These are phyloP conservation scores for Naumovozyma dairenensis DNA, from an alignment of 805 yeast species.

Conservation along the genomic window DNA sequence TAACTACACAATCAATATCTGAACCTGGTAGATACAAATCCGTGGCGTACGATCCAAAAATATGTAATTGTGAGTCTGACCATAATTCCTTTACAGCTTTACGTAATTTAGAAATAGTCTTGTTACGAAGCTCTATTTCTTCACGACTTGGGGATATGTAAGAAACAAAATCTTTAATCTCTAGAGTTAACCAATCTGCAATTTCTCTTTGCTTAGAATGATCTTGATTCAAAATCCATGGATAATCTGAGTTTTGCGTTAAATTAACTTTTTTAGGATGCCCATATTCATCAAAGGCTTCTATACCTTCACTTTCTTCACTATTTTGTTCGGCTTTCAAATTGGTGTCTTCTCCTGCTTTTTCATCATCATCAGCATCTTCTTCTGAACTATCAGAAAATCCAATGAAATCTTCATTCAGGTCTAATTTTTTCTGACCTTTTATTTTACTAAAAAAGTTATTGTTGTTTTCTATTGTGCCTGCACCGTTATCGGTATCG, in stretches of 20 bases:
- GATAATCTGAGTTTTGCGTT: slow-evolving; percentile 30
- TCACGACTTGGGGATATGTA: slow-evolving; percentile 76
- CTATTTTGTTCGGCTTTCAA: slow-evolving; percentile 3
- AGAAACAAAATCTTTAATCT: slow-evolving; percentile 72
- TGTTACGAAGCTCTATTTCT: slow-evolving; percentile 61
- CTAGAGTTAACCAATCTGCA: slow-evolving; percentile 79
- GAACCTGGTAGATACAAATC: slow-evolving; percentile 93
- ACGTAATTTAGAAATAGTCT: slow-evolving; percentile 53
- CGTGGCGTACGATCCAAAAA: slow-evolving; percentile 92
- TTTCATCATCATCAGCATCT: slow-evolving; percentile 11
- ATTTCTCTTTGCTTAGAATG: slow-evolving; percentile 69
- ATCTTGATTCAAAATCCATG: slow-evolving; percentile 74
- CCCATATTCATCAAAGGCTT: slow-evolving; percentile 2
- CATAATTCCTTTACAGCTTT: slow-evolving; percentile 46
- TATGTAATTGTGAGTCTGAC: slow-evolving; percentile 71
- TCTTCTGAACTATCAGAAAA: slow-evolving; percentile 28
- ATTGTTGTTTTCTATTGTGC: no score
- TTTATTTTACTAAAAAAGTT: no score
- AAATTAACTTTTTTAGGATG: slow-evolving; percentile 3
- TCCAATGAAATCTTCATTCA: slow-evolving; percentile 36
- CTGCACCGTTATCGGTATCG: no score
- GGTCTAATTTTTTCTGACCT: slow-evolving; percentile 30
- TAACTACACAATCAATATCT: slow-evolving; percentile 86
- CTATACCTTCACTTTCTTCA: slow-evolving; percentile 5
- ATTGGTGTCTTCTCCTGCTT: slow-evolving; percentile 8